A percentile compares a stretch with the other conserved stretches of the same genome.
phyloP scores from a whole-genome alignment of 768 basidiomycete genomes.

The Chlorophyllum brunneum region DNA sequence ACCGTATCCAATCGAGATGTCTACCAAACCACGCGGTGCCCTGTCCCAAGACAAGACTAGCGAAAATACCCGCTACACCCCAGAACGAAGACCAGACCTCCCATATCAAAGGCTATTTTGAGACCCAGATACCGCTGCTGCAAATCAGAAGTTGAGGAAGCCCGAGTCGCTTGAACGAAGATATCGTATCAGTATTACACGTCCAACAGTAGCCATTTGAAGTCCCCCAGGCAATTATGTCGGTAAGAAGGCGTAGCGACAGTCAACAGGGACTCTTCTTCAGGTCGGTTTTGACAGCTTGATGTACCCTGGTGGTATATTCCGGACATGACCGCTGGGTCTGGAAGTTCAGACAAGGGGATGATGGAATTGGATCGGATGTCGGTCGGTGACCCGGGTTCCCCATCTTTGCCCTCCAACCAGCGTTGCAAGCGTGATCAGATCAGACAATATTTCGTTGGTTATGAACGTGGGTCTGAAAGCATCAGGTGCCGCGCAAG shows the following conservation, averaged over 20 bases:
- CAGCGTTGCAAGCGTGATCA: background rate
- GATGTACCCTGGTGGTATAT: background rate
- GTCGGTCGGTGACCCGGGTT: constrained; percentile 10
- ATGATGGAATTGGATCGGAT: constrained; percentile 14
- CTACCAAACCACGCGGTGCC: constrained; percentile 1
- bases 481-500: background rate
- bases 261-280: background rate
- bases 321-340: background rate
- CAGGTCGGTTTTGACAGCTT: background rate
- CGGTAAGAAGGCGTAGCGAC: background rate
- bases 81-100: background rate
- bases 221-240: background rate
- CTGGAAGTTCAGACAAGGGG: background rate
- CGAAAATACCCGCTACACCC: constrained; percentile 1
- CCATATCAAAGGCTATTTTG: too few species aligned
- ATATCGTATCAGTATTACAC: background rate
- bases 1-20: background rate
- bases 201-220: background rate
- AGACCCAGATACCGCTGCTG: background rate
- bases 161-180: background rate
- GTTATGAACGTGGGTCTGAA: background rate
- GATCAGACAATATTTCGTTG: background rate
- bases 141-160: constrained; percentile 4
- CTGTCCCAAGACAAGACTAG: background rate
- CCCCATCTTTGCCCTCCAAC: too few species aligned